These are phyloP conservation scores for Botryotinia narcissicola DNA, from an alignment of 2,329 filamentous ascomycete genomes.

Conservation along the genomic window DNA sequence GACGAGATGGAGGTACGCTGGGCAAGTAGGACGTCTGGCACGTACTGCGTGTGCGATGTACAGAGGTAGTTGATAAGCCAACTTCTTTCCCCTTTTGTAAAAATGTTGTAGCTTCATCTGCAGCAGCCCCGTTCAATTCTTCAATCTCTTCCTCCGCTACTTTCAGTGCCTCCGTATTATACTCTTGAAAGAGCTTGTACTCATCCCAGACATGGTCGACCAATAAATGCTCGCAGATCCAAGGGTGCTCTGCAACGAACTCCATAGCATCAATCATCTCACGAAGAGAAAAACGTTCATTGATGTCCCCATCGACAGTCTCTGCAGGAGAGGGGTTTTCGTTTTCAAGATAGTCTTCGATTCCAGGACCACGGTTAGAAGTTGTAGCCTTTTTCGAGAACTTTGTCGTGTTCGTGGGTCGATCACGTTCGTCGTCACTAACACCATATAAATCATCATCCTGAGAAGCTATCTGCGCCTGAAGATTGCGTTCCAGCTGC, in stretches of 20 bases:
- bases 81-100: not conserved
- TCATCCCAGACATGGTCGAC: constrained; percentile 4
- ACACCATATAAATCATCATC: not conserved
- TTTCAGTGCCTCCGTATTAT: not conserved
- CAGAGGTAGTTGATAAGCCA: no score
- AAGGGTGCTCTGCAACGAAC: not conserved
- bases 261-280: constrained; percentile 16
- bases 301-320: not conserved
- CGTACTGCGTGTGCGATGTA: not conserved
- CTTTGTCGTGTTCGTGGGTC: not conserved
- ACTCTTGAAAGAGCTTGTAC: constrained; percentile 10
- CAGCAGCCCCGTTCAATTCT: not conserved
- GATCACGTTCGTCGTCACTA: not conserved
- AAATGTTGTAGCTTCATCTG: not conserved
- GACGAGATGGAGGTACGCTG: no score
- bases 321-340: not conserved
- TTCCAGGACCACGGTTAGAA: no score
- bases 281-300: not conserved
- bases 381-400: not conserved
- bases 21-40: not conserved
- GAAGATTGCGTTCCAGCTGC: not conserved
- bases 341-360: not conserved
- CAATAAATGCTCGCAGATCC: not conserved
- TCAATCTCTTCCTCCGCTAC: not conserved
- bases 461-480: not conserved